Conservation (phyloP, 2,329 filamentous ascomycete genomes). For the Talaromyces pinophilus region DNA sequence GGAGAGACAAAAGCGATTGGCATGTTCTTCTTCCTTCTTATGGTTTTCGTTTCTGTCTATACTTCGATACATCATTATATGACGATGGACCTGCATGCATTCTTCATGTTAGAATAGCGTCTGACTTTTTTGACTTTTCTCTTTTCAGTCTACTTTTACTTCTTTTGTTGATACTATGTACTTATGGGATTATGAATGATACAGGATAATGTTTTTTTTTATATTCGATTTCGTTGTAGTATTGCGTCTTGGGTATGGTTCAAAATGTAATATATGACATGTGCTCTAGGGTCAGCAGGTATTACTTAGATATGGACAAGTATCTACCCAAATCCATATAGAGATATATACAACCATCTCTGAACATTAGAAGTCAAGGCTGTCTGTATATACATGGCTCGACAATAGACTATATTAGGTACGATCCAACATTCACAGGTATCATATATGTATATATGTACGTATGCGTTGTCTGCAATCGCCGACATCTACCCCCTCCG, state of each 20-base stretch:
- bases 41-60: neutral
- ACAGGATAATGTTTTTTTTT: constrained; percentile 7
- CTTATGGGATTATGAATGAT: constrained; percentile 7
- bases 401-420: no score
- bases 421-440: neutral
- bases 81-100: constrained; percentile 11
- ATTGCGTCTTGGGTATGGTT: neutral
- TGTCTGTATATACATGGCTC: neutral
- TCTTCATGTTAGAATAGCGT: constrained; percentile 15
- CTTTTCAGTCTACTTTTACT: constrained; percentile 11
- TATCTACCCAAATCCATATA: no score
- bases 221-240: neutral
- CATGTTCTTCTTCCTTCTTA: neutral
- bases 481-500: no score
- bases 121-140: neutral
- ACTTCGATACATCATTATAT: constrained; percentile 4
- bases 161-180: constrained; percentile 7
- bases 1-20: constrained; percentile 2
- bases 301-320: no score
- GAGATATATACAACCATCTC: neutral
- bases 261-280: neutral
- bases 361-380: neutral
- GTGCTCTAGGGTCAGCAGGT: no score
- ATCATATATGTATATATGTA: constrained; percentile 4
- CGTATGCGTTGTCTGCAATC: neutral